These are phyloP conservation scores for Corymbia calophylla DNA, from an alignment of 441 rosid genomes.

Conservation along the genomic window DNA sequence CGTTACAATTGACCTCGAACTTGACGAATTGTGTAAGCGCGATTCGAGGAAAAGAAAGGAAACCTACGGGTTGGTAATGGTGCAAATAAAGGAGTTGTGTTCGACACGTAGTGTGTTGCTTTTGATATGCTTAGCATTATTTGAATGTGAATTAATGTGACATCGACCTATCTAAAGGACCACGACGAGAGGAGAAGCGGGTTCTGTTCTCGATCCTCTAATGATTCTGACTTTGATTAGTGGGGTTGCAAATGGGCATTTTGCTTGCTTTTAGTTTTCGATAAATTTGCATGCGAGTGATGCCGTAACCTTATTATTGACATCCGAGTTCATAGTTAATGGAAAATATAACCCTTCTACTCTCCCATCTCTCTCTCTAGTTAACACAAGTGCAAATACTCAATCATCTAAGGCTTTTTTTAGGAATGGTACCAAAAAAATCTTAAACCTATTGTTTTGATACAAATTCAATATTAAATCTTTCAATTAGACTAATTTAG, in stretches of 20 bases:
- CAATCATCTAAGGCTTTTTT: too few species aligned
- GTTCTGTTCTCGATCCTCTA: too few species aligned
- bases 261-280: not conserved
- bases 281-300: not conserved
- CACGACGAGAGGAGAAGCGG: not conserved
- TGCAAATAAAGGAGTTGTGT: not conserved
- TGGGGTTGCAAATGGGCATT: not conserved
- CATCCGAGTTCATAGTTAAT: not conserved
- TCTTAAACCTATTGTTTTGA: rapidly evolving
- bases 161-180: not conserved
- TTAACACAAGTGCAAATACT: not conserved
- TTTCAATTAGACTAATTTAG: too few species aligned
- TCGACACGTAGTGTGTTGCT: not conserved
- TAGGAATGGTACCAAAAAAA: too few species aligned
- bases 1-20: not conserved
- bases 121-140: not conserved
- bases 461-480: rapidly evolving
- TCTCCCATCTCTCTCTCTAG: not conserved
- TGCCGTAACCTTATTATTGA: not conserved
- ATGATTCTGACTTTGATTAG: not conserved
- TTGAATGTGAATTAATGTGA: too few species aligned
- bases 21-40: not conserved
- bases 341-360: not conserved
- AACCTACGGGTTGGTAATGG: not conserved
- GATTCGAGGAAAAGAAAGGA: not conserved